Base-by-base conservation (phyloP, 2,329 filamentous ascomycete species). In the Chaetothyriales sp. region DNA sequence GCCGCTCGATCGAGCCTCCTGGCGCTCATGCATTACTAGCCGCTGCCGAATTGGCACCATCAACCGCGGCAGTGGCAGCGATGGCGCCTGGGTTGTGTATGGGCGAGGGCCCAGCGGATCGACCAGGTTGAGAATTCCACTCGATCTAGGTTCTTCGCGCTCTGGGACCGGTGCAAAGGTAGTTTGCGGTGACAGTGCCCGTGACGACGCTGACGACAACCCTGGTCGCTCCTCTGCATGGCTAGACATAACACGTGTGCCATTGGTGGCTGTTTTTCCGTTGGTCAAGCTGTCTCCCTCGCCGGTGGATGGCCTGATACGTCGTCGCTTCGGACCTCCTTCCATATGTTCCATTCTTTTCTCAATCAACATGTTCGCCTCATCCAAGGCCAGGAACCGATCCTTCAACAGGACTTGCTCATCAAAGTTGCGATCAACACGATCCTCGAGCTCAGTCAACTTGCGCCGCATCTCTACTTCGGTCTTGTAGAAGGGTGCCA, bases 401-500 rank as follows among this genome's bases (percentile, higher is more conserved):
- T 62, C 61, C 36, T 55, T 55, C 20, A 63, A 49, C 42, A 57
- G 58, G 43, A 59, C 52, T 36, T 62, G 57, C 49, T 60, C 55
- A 48, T 64, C 62, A 50, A 58, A 51, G 39, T 58, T 52, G 39
- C 54, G 53, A 48, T 62, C 60, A 39, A 63, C 53, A 43, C 55
- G 55, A 47, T 62, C 57, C 49, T 64, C 61, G 2, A 63, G 50
- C 15, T 63, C 58, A n/a, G 53, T 49, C 36, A 62, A 55, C 48
- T 56, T 59, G 10, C 56, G 53, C 48, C 56, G 59, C 44, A 64
- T 56, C 44, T 62, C 60, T 28, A 59, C 53, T 39, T 64, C 61
- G 44, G 51, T 57, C 18, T 55, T 57, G 47, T 61, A 63, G 52
- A 64, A 61, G 3, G 60, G 53, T 42, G 60, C 57, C 44, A 64